Evolutionary conservation across 352 stramenopile genomes (phyloP).

Genomic region (Globisporangium splendens): DNA sequence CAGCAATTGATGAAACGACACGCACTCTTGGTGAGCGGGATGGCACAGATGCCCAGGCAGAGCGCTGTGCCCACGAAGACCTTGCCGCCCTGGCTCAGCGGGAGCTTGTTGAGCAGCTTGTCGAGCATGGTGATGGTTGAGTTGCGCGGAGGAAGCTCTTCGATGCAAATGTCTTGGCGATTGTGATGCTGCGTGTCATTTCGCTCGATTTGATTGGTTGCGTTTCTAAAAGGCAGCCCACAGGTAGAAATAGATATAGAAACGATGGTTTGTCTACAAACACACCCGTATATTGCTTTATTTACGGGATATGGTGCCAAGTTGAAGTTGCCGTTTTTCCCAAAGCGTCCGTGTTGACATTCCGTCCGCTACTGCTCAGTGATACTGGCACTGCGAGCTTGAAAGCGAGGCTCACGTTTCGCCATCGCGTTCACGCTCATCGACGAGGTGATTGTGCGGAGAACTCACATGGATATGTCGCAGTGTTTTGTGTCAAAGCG

Average conservation of each 20-base stretch:
- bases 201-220: constrained; percentile 1
- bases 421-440: too few species aligned
- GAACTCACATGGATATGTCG: too few species aligned
- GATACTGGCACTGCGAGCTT: too few species aligned
- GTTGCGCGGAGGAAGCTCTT: background rate
- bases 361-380: too few species aligned
- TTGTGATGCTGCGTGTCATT: background rate
- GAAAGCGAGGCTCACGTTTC: too few species aligned
- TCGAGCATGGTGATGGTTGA: constrained; percentile 33
- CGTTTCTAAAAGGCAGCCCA: background rate
- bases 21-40: constrained; percentile 64
- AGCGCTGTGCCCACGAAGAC: constrained; percentile 66
- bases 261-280: background rate
- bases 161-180: background rate
- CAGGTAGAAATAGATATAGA: background rate
- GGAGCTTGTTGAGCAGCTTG: constrained; percentile 63
- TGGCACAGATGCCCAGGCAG: constrained; percentile 67
- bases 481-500: too few species aligned
- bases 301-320: too few species aligned
- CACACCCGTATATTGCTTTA: too few species aligned
- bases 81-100: constrained; percentile 64
- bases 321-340: too few species aligned
- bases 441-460: too few species aligned
- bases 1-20: background rate
- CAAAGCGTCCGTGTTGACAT: too few species aligned